Conservation (phyloP, 371 early-diverging fungal genomes). For the Syncephalis fuscata region DNA sequence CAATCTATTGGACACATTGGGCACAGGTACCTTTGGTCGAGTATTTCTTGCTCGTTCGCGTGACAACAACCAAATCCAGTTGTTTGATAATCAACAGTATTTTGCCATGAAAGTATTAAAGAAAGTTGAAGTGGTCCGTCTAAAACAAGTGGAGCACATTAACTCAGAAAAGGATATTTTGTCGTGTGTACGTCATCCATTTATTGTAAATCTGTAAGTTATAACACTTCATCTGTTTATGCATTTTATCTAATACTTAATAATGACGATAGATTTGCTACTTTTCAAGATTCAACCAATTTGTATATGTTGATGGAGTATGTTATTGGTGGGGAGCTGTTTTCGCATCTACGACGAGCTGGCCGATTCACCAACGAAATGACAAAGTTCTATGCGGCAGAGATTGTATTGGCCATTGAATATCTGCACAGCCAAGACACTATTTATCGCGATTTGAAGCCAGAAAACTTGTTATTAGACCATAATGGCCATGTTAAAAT, state of each 20-base stretch:
- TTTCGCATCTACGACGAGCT: slow-evolving; percentile 82
- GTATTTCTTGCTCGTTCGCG: slow-evolving; percentile 65
- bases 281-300: slow-evolving; percentile 79
- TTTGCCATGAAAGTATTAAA: slow-evolving; percentile 92
- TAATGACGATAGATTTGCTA: slow-evolving; percentile 13
- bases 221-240: not conserved
- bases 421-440: slow-evolving; percentile 86
- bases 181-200: slow-evolving; percentile 72
- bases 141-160: slow-evolving; percentile 94
- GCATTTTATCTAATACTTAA: not conserved
- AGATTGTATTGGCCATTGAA: slow-evolving; percentile 65
- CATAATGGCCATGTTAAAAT: slow-evolving; percentile 90
- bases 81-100: slow-evolving; percentile 38
- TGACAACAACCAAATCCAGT: slow-evolving; percentile 4
- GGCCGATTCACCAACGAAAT: slow-evolving; percentile 81
- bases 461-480: slow-evolving; percentile 88
- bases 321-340: slow-evolving; percentile 91
- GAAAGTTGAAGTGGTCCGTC: slow-evolving; percentile 78
- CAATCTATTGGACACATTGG: slow-evolving; percentile 22
- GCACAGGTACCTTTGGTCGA: slow-evolving; percentile 86
- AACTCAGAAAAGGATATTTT: slow-evolving; percentile 91
- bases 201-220: slow-evolving; percentile 79
- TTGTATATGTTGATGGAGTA: slow-evolving; percentile 95
- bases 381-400: slow-evolving; percentile 68
- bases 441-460: slow-evolving; percentile 92